Percentiles rank a stretch among this genome's conserved stretches.
Evolutionary conservation across 257 asterid genomes (phyloP).

Genomic region (Nicotiana sylvestris): DNA sequence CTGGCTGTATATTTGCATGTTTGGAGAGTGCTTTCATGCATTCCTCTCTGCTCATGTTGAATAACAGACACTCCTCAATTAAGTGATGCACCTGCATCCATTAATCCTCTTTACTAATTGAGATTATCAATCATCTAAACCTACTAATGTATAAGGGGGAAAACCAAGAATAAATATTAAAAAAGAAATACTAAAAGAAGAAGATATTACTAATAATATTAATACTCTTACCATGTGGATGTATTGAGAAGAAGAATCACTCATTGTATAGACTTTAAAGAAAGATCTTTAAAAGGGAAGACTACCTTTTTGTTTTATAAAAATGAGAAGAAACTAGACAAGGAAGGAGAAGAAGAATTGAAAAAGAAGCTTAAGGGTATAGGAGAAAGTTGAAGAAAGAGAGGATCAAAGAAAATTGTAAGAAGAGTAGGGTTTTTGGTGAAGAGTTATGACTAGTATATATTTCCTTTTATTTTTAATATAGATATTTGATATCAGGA

Average conservation of each 20-base stretch:
- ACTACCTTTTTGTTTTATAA: neutral
- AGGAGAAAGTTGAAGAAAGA: neutral
- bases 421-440: neutral
- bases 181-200: neutral
- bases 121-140: neutral
- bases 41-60: constrained; percentile 42
- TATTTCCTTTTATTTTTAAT: neutral
- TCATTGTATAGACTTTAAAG: constrained; percentile 30
- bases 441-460: neutral
- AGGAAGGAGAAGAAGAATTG: neutral
- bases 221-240: constrained; percentile 53
- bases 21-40: constrained; percentile 53
- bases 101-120: neutral
- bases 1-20: constrained; percentile 46
- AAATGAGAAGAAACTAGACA: neutral
- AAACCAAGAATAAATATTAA: neutral
- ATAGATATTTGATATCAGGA: no score
- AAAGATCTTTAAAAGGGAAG: neutral
- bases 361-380: neutral
- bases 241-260: constrained; percentile 56
- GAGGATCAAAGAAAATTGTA: neutral
- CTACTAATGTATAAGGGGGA: neutral
- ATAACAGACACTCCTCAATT: constrained; percentile 45
- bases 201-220: neutral
- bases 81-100: constrained; percentile 37